Evolutionary conservation across 106 monocot genomes (phyloP), one percentile per base, ranked within the genome.

Genomic region (Apostasia ramifera): DNA sequence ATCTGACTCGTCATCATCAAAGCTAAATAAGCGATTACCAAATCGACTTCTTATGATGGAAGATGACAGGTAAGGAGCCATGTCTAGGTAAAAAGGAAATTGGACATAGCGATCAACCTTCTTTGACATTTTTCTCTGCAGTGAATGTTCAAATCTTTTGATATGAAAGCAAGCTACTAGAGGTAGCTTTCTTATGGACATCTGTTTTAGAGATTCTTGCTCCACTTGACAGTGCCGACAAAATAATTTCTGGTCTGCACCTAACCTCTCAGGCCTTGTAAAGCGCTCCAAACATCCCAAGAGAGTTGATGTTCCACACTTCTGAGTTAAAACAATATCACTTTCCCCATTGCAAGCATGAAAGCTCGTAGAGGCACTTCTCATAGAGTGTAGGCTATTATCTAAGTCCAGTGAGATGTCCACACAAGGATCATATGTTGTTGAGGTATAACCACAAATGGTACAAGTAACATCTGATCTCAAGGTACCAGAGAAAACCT

Each of bases 401-500:
- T 92, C 83, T 54, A 97, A 67, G 77, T 97, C 85, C 73, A 97
- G 59, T 5, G 95, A 97, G 59, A 92, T 86, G 75, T 97, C 92
- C 39, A 97, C 75, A 65, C 95, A 92, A 40, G 95, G 95, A 60
- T 97, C 92, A 61, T 84, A 89, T 66, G 92, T 92, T 11, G 95
- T 97, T 44, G 95, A 97, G 48, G 95, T 92, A 81, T 85, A 92
- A 8, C 95, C 95, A 74, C 95, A 97, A 9, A 74, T 67, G 11
- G 86, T 86, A 75, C 95, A 97, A 40, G 82, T 97, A 7, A 97
- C 92, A 74, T 97, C 95, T 41, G 95, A 97, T 76, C 95, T 92
- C 70, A 97, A 76, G 53, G 76, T 87, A 72, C 91, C 91, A 67
- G 95, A 92, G 72, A 97, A 97, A 14, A 97, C 79, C 55, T 79